phyloP scores from a whole-genome alignment of 768 basidiomycete species.

The Tricholoma hemisulphureum region DNA sequence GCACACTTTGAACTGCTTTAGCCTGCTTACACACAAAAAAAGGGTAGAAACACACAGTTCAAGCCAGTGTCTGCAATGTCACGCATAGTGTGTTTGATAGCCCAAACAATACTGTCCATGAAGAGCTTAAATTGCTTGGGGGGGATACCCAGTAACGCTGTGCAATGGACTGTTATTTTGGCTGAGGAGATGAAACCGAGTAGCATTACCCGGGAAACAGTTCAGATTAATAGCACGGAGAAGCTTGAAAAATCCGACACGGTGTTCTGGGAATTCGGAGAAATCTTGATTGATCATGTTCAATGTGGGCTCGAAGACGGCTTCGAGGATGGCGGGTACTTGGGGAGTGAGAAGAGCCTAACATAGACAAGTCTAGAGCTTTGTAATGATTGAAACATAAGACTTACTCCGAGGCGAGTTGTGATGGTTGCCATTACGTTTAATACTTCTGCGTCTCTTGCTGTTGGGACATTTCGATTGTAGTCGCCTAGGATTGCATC shows the following conservation, averaged over 20 bases:
- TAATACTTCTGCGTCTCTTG: constrained; percentile 94
- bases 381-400: background rate
- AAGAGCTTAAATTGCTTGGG: constrained; percentile 93
- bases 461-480: constrained; percentile 87
- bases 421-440: constrained; percentile 98
- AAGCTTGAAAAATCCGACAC: constrained; percentile 95
- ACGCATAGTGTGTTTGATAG: constrained; percentile 99
- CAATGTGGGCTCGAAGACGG: constrained; percentile 95
- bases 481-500: constrained; percentile 99
- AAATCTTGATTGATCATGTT: constrained; percentile 99
- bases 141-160: constrained; percentile 84
- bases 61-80: constrained; percentile 93
- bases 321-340: constrained; percentile 92
- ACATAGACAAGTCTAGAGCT: constrained; percentile 12
- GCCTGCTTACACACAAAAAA: background rate
- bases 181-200: constrained; percentile 3
- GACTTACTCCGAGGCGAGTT: constrained; percentile 77
- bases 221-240: constrained; percentile 87
- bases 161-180: constrained; percentile 8
- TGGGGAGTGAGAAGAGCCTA: constrained; percentile 87
- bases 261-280: constrained; percentile 97
- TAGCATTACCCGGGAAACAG: constrained; percentile 85
- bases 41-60: constrained; percentile 50
- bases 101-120: constrained; percentile 99
- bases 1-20: constrained; percentile 55